These are phyloP conservation scores for Ampelomyces quisqualis DNA, from an alignment of 2,329 filamentous ascomycete genomes.

Conservation along the genomic window DNA sequence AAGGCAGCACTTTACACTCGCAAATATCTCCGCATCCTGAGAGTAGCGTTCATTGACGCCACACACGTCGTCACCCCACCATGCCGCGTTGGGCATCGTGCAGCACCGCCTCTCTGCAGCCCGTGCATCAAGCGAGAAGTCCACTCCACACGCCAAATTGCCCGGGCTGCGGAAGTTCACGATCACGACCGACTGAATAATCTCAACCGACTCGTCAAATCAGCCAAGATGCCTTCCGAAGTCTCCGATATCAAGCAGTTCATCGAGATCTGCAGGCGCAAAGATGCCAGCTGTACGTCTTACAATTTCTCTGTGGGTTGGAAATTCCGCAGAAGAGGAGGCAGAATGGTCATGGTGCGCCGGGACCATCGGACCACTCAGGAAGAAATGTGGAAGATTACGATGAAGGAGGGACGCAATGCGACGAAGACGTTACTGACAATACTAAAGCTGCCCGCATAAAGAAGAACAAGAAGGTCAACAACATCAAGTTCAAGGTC, in stretches of 20 bases:
- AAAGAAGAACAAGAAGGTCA: slow-evolving; percentile 86
- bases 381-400: not conserved
- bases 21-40: slow-evolving; percentile 6
- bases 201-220: slow-evolving; percentile 20
- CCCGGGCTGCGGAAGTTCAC: slow-evolving; percentile 18
- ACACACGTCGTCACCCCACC: slow-evolving; percentile 30
- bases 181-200: slow-evolving; percentile 16
- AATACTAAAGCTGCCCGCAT: slow-evolving; percentile 51
- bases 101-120: slow-evolving; percentile 24
- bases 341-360: not conserved
- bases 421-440: slow-evolving; percentile 6
- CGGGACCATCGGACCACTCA: not conserved
- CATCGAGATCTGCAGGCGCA: slow-evolving; percentile 99
- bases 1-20: slow-evolving; percentile 13
- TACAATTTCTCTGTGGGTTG: slow-evolving; percentile 1
- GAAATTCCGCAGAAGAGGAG: slow-evolving; percentile 2
- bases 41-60: slow-evolving; percentile 13
- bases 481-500: slow-evolving; percentile 99
- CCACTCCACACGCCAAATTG: slow-evolving; percentile 35
- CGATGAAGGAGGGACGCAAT: slow-evolving; percentile 1
- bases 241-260: slow-evolving; percentile 99
- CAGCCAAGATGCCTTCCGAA: slow-evolving; percentile 94
- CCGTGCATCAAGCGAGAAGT: slow-evolving; percentile 42
- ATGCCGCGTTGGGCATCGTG: slow-evolving; percentile 21
- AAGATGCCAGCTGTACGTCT: slow-evolving; percentile 97